These are phyloP conservation scores for Lactarius deliciosus DNA, from an alignment of 768 basidiomycete genomes.

Conservation along the genomic window DNA sequence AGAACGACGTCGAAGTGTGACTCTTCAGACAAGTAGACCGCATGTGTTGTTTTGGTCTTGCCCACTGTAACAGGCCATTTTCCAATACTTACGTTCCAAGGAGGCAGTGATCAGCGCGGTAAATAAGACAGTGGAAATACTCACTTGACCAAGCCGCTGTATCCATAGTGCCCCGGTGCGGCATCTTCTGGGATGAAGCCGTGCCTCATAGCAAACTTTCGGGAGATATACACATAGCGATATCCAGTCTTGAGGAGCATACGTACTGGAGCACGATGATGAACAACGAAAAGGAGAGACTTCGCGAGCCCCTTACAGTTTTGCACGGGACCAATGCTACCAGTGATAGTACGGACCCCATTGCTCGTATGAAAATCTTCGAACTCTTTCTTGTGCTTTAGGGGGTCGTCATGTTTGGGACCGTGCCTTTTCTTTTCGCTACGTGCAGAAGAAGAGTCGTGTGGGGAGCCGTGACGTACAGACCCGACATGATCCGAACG, in stretches of 20 bases:
- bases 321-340: conserved; percentile 86
- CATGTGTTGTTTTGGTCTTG: conserved; percentile 40
- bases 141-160: conserved; percentile 76
- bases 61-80: conserved; percentile 80
- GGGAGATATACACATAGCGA: conserved; percentile 91
- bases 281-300: conserved; percentile 1
- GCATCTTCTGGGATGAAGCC: conserved; percentile 87
- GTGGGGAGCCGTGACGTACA: conserved; percentile 30
- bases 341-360: conserved; percentile 90
- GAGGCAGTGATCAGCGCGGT: not conserved
- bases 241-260: conserved; percentile 95
- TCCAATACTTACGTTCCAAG: conserved; percentile 52
- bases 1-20: conserved; percentile 95
- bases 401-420: conserved; percentile 47
- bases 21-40: conserved; percentile 91
- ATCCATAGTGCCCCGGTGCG: conserved; percentile 91
- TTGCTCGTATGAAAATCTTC: conserved; percentile 87
- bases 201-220: conserved; percentile 85
- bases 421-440: conserved; percentile 33
- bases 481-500: conserved; percentile 34
- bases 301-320: conserved; percentile 55
- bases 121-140: conserved; percentile 16
- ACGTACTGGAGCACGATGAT: conserved; percentile 51
- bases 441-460: conserved; percentile 35
- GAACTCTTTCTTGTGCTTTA: conserved; percentile 72